Percentiles rank a stretch among this genome's conserved stretches.
phyloP scores from a whole-genome alignment of 2,329 filamentous ascomycete species.

The Cladosporium sphaerospermum region DNA sequence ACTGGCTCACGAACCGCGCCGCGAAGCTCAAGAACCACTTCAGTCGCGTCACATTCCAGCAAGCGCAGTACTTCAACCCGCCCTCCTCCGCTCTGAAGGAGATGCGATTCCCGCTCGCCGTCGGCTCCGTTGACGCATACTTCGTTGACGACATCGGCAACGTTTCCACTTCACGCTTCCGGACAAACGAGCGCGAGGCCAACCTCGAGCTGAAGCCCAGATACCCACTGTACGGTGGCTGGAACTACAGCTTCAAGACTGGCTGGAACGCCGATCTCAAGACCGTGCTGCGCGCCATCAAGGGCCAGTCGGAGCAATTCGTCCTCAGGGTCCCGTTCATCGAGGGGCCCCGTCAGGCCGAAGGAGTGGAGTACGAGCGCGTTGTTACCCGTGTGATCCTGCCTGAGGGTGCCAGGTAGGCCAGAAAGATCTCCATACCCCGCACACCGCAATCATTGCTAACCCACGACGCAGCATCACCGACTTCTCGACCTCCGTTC shows the following conservation, averaged over 20 bases:
- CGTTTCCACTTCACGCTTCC: constrained; percentile 87
- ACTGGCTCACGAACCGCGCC: constrained; percentile 79
- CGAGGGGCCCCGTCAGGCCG: constrained; percentile 78
- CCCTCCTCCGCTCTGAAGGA: constrained; percentile 72
- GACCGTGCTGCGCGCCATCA: constrained; percentile 62
- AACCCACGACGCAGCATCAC: constrained; percentile 57
- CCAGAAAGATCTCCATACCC: constrained; percentile 17
- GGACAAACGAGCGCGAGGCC: constrained; percentile 58
- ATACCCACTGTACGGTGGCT: constrained; percentile 93
- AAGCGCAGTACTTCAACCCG: constrained; percentile 56
- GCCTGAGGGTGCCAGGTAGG: constrained; percentile 83
- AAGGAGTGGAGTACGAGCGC: constrained; percentile 80
- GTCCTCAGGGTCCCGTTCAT: constrained; percentile 87
- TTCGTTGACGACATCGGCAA: constrained; percentile 96
- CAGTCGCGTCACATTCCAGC: constrained; percentile 44
- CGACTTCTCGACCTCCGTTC: constrained; percentile 68
- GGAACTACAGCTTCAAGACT: constrained; percentile 96
- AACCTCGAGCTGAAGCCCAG: constrained; percentile 84
- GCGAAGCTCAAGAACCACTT: constrained; percentile 58
- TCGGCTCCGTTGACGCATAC: constrained; percentile 80
- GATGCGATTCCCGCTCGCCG: constrained; percentile 69
- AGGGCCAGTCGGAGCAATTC: constrained; percentile 59
- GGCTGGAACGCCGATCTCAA: constrained; percentile 89
- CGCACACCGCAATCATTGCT: not conserved
- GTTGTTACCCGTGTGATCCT: constrained; percentile 76